phyloP scores from a whole-genome alignment of 2,329 filamentous ascomycete species.

The Cordyceps cicadae region DNA sequence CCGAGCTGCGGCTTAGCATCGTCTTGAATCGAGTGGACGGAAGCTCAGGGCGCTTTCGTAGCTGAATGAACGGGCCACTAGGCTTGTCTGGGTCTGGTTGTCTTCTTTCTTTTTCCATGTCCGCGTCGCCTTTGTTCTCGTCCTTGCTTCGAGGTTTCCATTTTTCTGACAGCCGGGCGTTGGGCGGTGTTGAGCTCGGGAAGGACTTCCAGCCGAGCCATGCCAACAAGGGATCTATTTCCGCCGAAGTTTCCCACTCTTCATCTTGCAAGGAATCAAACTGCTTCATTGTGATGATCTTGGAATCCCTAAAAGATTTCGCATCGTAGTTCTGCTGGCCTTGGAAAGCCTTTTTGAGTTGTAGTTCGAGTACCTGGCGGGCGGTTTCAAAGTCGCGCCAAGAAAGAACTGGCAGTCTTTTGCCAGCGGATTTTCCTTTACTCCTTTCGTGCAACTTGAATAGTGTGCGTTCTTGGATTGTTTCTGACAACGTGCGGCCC shows the following conservation, averaged over 20 bases:
- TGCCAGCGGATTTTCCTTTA: neutral
- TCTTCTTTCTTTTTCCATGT: neutral
- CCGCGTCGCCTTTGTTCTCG: neutral
- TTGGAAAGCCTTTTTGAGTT: neutral
- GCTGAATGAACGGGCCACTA: neutral
- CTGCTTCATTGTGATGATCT: conserved; percentile 55
- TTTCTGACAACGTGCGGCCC: conserved; percentile 56
- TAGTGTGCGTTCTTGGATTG: conserved; percentile 58
- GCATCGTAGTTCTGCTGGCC: neutral
- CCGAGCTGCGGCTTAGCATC: conserved; percentile 17
- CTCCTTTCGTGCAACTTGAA: conserved; percentile 46
- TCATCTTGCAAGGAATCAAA: conserved; percentile 50
- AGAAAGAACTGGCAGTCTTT: neutral
- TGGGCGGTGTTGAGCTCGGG: neutral
- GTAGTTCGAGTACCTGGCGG: neutral
- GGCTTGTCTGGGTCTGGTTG: conserved; percentile 1
- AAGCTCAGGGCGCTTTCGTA: conserved; percentile 13
- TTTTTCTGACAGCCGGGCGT: neutral
- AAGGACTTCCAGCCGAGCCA: conserved; percentile 15
- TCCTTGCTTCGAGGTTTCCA: neutral
- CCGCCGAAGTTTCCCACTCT: conserved; percentile 21
- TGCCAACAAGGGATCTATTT: conserved; percentile 2
- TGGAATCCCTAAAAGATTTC: neutral
- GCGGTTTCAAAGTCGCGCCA: neutral
- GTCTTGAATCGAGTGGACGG: conserved; percentile 7